These are phyloP conservation scores for Fusarium azukiicola DNA, from an alignment of 2,329 filamentous ascomycete genomes.

Conservation along the genomic window DNA sequence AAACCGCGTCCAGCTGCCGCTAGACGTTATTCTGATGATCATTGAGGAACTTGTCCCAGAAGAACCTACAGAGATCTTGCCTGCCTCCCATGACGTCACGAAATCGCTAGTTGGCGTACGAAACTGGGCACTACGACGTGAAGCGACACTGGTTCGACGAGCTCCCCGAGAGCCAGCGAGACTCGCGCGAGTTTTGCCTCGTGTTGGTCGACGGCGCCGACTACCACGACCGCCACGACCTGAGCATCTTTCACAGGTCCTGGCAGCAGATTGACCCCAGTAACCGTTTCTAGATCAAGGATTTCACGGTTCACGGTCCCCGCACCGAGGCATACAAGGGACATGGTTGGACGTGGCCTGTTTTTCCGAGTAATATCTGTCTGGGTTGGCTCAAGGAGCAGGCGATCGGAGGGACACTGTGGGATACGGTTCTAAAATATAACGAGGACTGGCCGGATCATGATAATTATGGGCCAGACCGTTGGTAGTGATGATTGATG, in stretches of 20 bases:
- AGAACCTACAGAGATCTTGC: conserved; percentile 16
- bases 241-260: not conserved
- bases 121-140: conserved; percentile 14
- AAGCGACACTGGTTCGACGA: conserved; percentile 29
- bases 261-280: conserved; percentile 34
- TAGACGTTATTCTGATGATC: conserved; percentile 40
- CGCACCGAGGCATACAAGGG: not conserved
- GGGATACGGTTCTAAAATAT: not conserved
- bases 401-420: conserved; percentile 29
- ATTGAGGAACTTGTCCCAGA: conserved; percentile 25
- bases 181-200: conserved; percentile 1
- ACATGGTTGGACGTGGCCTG: not conserved
- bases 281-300: conserved; percentile 3
- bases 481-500: too few species aligned
- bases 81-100: conserved; percentile 23
- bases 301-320: not conserved
- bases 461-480: too few species aligned
- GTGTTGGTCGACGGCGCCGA: conserved; percentile 13
- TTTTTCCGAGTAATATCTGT: not conserved
- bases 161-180: not conserved
- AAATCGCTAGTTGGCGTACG: conserved; percentile 33
- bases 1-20: conserved; percentile 6
- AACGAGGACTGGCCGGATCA: not conserved
- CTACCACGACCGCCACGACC: not conserved
- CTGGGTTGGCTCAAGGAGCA: conserved; percentile 33